Conservation (phyloP, 352 stramenopile species). For the Phytophthora uliginosa region DNA sequence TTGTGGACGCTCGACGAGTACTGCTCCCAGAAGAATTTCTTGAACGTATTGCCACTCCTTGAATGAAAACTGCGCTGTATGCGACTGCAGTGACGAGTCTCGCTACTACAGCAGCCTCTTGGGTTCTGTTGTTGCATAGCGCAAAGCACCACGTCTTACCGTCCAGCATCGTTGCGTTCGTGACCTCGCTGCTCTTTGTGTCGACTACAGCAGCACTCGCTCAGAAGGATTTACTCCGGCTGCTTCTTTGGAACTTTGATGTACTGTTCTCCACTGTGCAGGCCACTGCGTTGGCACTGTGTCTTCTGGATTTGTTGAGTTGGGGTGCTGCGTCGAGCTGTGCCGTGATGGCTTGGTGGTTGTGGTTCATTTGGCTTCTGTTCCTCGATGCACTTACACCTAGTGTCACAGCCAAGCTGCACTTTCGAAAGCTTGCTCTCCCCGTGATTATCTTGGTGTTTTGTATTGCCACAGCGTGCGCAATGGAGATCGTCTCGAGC, state of each 20-base stretch:
- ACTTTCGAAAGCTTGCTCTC: neutral
- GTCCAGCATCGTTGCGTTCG: neutral
- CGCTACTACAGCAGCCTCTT: neutral
- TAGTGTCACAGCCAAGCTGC: slow-evolving; percentile 2
- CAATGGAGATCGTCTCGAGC: neutral
- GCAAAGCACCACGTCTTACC: neutral
- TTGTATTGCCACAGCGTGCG: neutral
- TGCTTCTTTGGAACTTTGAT: slow-evolving; percentile 23
- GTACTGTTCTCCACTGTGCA: slow-evolving; percentile 22
- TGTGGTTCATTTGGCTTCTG: slow-evolving; percentile 59
- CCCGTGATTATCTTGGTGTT: slow-evolving; percentile 6
- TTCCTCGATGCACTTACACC: slow-evolving; percentile 52
- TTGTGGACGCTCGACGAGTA: slow-evolving; percentile 4
- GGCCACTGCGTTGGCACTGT: slow-evolving; percentile 11
- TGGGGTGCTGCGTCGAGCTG: slow-evolving; percentile 43
- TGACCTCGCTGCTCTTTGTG: slow-evolving; percentile 1
- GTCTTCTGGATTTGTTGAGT: slow-evolving; percentile 37
- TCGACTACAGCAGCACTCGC: neutral
- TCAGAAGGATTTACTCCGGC: slow-evolving; percentile 11
- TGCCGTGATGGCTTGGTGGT: slow-evolving; percentile 42
- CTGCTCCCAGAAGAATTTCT: neutral
- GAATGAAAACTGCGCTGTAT: neutral
- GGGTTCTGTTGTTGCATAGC: neutral
- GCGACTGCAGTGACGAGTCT: slow-evolving; percentile 2
- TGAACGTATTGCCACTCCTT: neutral